Evolutionary conservation across 331 rosid species (phyloP).

Genomic region (Arachis monticola): DNA sequence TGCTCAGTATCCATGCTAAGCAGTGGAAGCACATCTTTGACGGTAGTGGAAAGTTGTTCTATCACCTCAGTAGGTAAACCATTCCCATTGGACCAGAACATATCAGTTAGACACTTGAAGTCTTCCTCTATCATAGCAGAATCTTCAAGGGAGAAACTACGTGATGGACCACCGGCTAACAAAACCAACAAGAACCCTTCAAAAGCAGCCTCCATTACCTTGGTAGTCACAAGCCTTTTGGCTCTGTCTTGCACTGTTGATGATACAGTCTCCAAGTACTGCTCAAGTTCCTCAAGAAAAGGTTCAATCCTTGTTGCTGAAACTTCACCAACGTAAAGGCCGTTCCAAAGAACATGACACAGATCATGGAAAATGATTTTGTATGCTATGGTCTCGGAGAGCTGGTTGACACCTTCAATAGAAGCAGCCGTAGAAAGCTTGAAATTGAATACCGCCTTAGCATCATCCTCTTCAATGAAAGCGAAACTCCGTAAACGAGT

Average conservation of each 20-base stretch:
- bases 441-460: conserved; percentile 52
- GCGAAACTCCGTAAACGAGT: conserved; percentile 64
- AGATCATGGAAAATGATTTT: conserved; percentile 72
- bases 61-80: conserved; percentile 77
- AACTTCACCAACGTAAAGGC: conserved; percentile 73
- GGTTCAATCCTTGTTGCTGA: conserved; percentile 75
- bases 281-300: conserved; percentile 74
- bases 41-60: conserved; percentile 56
- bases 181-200: conserved; percentile 85
- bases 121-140: conserved; percentile 73
- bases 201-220: conserved; percentile 79
- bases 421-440: conserved; percentile 70
- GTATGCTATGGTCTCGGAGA: conserved; percentile 72
- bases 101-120: conserved; percentile 64
- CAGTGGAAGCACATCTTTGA: conserved; percentile 71
- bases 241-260: conserved; percentile 73
- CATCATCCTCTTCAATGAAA: conserved; percentile 51
- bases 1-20: conserved; percentile 58
- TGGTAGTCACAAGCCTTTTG: conserved; percentile 65
- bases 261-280: conserved; percentile 56
- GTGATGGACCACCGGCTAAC: conserved; percentile 91
- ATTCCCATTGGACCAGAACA: conserved; percentile 87
- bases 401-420: conserved; percentile 74
- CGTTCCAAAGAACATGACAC: conserved; percentile 72
- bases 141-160: conserved; percentile 70